Conservation (phyloP, 2,329 filamentous ascomycete species). For the Pseudocercospora vitis region DNA sequence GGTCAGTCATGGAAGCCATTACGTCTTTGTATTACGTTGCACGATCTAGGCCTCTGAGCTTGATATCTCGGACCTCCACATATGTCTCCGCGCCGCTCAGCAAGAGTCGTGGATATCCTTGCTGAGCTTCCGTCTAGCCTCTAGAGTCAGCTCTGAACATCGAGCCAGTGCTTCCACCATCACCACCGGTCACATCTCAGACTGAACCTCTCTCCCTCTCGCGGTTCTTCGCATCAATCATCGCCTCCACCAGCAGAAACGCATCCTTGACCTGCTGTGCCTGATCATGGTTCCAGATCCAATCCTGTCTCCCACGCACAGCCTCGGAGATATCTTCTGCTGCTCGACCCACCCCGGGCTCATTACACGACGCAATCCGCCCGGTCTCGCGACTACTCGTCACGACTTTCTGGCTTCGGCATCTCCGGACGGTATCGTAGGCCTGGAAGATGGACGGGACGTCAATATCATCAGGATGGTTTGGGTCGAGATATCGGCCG, state of each 20-base stretch:
- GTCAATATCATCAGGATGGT: not conserved
- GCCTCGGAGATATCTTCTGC: constrained; percentile 7
- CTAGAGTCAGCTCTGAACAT: too few species aligned
- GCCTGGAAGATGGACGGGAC: constrained; percentile 8
- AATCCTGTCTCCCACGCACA: constrained; percentile 5
- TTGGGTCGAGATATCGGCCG: constrained; percentile 4
- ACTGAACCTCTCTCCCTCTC: too few species aligned
- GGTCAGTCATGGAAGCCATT: too few species aligned
- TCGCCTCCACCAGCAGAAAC: constrained; percentile 9
- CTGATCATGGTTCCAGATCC: constrained; percentile 14
- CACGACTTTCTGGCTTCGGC: constrained; percentile 14
- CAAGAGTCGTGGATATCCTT: too few species aligned
- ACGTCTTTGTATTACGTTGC: too few species aligned
- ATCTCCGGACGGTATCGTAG: constrained; percentile 14
- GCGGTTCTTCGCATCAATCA: constrained; percentile 9
- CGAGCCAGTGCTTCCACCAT: too few species aligned
- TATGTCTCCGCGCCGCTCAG: too few species aligned
- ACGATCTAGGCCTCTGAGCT: too few species aligned
- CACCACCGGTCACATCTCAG: too few species aligned
- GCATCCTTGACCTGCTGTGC: constrained; percentile 16
- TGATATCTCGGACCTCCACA: too few species aligned
- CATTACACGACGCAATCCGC: constrained; percentile 1
- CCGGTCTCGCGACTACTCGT: constrained; percentile 13
- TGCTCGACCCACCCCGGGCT: constrained; percentile 9
- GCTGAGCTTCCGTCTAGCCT: too few species aligned